Base-by-base conservation (phyloP, 495 filamentous ascomycete genomes). In the Bombardia bombarda region DNA sequence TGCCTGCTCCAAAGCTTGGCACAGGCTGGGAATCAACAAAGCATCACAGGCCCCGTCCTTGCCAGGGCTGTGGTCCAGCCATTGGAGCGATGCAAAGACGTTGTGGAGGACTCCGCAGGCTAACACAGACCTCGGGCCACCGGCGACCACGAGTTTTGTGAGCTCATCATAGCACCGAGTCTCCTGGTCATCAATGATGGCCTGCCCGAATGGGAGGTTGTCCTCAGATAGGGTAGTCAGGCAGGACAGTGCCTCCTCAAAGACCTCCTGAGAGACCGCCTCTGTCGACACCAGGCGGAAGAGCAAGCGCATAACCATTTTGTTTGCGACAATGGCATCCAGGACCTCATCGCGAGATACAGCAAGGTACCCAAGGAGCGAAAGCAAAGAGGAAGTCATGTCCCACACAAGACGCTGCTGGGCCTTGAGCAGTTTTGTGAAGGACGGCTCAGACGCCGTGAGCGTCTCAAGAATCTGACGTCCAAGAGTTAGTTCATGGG, bases 141-240 rank as follows among this genome's bases (percentile, higher is more conserved):
- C 51, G 26, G 52, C 44, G 16, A 55, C 51, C 24, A 56, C 60
- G n/a, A 68, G 55, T 28, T 53, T 49, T 13, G 63, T 40, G 24
- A 72, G 60, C 3, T 55, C 51, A 6, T 65, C 55, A 40, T 70
- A 70, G 41, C 55, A 62, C 1, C 51, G 51, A 8, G 55, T 60
- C 17, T 53, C 53, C 7, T 56, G 52, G 42, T 68, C 66, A 26
- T 62, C 54, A 8, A 61, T 56, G 23, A 77, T 59, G 12, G 57
- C 50, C 39, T 74, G 60, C 1, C 56, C 69, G 4, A 77, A 61
- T 5, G 52, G 24, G 14, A 66, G 45, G 39, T 72, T 77, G 38
- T 80, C 78, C 42, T 78, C 77, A 3, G 77, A 74, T 19, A 82
- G 52, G 14, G 64, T 62, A 24, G 65, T 66, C 32, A 82, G 61